Conservation (phyloP, 257 asterid genomes). For the Cruciata laevipes region DNA sequence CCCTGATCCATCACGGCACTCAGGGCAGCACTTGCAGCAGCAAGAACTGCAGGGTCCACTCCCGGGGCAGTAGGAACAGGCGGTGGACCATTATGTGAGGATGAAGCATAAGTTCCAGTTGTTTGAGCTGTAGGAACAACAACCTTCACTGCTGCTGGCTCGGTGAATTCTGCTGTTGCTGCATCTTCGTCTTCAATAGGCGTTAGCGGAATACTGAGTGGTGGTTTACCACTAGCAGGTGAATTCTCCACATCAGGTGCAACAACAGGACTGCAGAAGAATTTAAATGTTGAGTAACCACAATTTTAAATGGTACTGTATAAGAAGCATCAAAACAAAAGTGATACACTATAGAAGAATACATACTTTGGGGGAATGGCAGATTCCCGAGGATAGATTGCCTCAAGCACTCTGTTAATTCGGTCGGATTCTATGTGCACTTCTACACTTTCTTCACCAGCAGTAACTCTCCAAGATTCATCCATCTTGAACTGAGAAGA, state of each 20-base stretch:
- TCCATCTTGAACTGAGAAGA: constrained; percentile 47
- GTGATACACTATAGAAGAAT: constrained; percentile 12
- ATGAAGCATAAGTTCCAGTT: constrained; percentile 23
- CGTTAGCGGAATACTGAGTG: constrained; percentile 61
- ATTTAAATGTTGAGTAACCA: not conserved
- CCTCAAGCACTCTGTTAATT: constrained; percentile 78
- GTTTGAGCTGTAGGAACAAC: constrained; percentile 20
- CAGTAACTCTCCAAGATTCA: constrained; percentile 54
- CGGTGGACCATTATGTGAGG: constrained; percentile 22
- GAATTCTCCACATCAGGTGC: constrained; percentile 28
- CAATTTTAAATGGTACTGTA: not conserved
- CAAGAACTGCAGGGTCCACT: constrained; percentile 40
- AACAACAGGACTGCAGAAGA: constrained; percentile 51
- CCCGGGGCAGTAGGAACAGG: constrained; percentile 13
- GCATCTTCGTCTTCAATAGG: constrained; percentile 92
- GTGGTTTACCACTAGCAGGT: constrained; percentile 23
- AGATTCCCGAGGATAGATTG: constrained; percentile 87
- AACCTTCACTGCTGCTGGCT: constrained; percentile 19
- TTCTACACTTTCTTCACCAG: constrained; percentile 87
- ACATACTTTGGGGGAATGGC: constrained; percentile 80
- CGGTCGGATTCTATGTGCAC: constrained; percentile 52
- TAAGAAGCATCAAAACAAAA: not conserved
- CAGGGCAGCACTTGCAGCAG: constrained; percentile 60
- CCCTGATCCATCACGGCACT: constrained; percentile 40
- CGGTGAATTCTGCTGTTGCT: constrained; percentile 22